phyloP scores from a whole-genome alignment of 2,329 filamentous ascomycete genomes.

The Apiospora sp. region DNA sequence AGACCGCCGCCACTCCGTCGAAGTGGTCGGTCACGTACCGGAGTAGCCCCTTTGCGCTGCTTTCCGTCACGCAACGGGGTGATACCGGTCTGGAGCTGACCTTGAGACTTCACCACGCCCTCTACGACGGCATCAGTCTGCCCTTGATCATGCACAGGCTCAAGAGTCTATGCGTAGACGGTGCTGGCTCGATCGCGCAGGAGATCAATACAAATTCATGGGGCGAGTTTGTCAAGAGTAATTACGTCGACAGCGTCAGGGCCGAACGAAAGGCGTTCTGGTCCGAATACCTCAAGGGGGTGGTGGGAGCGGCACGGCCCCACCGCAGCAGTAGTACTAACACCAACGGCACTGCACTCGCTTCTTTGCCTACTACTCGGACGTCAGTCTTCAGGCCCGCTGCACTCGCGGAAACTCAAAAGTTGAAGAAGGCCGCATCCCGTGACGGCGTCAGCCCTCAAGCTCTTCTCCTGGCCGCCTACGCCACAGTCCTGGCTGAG shows the following conservation, averaged over 20 bases:
- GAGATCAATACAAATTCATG: slow-evolving; percentile 32
- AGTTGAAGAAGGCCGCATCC: slow-evolving; percentile 34
- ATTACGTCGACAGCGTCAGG: slow-evolving; percentile 30
- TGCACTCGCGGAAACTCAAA: slow-evolving; percentile 29
- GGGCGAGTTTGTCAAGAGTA: slow-evolving; percentile 35
- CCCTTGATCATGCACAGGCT: slow-evolving; percentile 64
- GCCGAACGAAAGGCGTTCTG: slow-evolving; percentile 49
- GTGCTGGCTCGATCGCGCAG: too few species aligned
- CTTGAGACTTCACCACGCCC: slow-evolving; percentile 79
- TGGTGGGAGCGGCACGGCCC: slow-evolving; percentile 25
- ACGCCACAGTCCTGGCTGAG: slow-evolving; percentile 57
- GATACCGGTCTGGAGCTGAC: slow-evolving; percentile 46
- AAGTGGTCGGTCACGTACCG: slow-evolving; percentile 34
- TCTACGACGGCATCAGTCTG: slow-evolving; percentile 88
- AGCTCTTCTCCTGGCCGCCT: slow-evolving; percentile 77
- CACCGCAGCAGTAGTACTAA: not conserved
- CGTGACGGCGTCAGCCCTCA: slow-evolving; percentile 71
- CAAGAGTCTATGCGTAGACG: too few species aligned
- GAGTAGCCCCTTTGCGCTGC: slow-evolving; percentile 36
- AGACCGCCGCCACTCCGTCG: too few species aligned
- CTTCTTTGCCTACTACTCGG: slow-evolving; percentile 18
- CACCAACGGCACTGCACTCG: not conserved
- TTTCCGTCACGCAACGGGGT: slow-evolving; percentile 32
- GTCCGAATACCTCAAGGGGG: slow-evolving; percentile 52
- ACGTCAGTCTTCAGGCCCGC: slow-evolving; percentile 31